Base-by-base conservation (phyloP, 2,329 filamentous ascomycete species). In the Penicillium sp. region DNA sequence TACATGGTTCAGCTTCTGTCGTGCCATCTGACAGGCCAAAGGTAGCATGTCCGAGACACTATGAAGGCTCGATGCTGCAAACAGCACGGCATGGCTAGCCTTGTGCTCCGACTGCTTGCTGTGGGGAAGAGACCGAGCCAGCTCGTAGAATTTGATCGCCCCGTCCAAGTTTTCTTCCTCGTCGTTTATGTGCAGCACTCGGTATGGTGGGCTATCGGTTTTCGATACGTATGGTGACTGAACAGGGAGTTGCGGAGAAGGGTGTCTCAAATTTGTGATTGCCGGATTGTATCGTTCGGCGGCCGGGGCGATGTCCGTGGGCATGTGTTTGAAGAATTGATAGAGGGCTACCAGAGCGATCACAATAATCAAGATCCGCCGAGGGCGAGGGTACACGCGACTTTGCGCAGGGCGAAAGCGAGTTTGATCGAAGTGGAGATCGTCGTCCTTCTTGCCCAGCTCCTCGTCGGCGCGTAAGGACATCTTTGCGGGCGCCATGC, bases 11-110 rank as follows among this genome's bases (percentile, higher is more conserved):
- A 81, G 78, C 51, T 82, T 79, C 70, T 85, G 81, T 21, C 71
- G 70, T 6, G 85, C 86, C 92, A 96, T 96, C 63, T 89, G 83
- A 70, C 94, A 97, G 6, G 92, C 90, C 66, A 96, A 78, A 0
- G 91, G 90, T 29, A 96, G 75, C 48, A 96, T 70, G 29, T 82
- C 81, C 0, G 89, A 81, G 15, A 85, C 84, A 66, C 89, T 94
- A 68, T 82, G 82, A 46, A 95, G 73, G 55, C 81, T 91, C 0
- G 89, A 86, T 3, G 88, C 85, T 4, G 86, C 87, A 67, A 96
- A 96, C 3, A 96, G 71, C 15, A 96, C 81, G 23, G 60, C 59
- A 45, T 47, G 57, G 64, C 91, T 91, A 46, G 81, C 81, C 65
- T 88, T 89, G 34, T 73, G 29, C 67, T 57, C 85, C 24, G 75